These are phyloP conservation scores for Leccinum imitatum DNA, from an alignment of 768 basidiomycete species.

Conservation along the genomic window DNA sequence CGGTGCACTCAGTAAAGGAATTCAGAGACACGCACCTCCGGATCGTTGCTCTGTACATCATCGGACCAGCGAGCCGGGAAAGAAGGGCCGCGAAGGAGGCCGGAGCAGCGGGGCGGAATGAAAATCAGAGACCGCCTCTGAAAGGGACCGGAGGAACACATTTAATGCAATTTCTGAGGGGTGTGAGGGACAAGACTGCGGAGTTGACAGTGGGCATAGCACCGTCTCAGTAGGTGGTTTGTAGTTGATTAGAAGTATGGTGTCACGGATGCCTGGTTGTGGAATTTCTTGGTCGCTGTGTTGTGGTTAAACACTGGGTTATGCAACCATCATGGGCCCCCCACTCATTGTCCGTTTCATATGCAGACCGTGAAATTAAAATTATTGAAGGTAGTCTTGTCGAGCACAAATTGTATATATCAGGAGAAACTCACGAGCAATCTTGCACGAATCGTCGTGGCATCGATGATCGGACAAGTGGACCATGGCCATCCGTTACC, in stretches of 20 bases:
- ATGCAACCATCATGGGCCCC: no score
- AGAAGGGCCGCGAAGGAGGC: slow-evolving; percentile 5
- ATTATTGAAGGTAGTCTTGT: slow-evolving; percentile 27
- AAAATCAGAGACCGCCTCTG: slow-evolving; percentile 29
- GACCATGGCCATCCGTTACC: slow-evolving; percentile 79
- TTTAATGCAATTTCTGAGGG: slow-evolving; percentile 73
- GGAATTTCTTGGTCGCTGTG: not conserved
- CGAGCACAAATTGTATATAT: not conserved
- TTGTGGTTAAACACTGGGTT: not conserved
- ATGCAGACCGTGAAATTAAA: no score
- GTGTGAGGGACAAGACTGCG: slow-evolving; percentile 65
- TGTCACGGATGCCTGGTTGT: no score
- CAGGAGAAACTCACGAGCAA: slow-evolving; percentile 56
- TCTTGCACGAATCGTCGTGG: slow-evolving; percentile 62
- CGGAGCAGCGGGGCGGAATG: slow-evolving; percentile 18
- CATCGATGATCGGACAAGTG: slow-evolving; percentile 56
- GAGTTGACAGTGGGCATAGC: slow-evolving; percentile 35
- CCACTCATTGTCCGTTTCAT: no score
- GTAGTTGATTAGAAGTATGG: not conserved
- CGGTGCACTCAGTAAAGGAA: slow-evolving; percentile 62
- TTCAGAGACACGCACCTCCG: slow-evolving; percentile 79
- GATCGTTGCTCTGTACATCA: slow-evolving; percentile 72
- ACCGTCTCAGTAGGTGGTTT: not conserved
- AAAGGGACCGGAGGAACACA: slow-evolving; percentile 83
- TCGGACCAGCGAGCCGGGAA: slow-evolving; percentile 55